Evolutionary conservation across 805 yeast species (phyloP), one percentile per base, ranked within the genome.

Genomic region (Nakazawaea ambrosiae): DNA sequence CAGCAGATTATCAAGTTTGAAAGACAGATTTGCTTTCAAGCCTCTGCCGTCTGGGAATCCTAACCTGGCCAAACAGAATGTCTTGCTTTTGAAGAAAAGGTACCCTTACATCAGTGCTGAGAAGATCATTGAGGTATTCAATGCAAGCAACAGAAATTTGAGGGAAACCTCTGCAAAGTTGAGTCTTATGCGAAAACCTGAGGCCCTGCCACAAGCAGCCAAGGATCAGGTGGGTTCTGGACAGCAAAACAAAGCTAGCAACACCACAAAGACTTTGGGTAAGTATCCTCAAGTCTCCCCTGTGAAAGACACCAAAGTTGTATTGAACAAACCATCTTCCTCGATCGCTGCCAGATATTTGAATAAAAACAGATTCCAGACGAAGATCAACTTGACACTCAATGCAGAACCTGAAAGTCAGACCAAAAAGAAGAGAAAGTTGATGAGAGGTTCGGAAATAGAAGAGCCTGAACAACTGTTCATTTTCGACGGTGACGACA

Each of bases 21-120:
- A 66, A 24, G 72, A 68, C 39, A 59, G 60, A 45, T 71, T 67
- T 43, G 59, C 70, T 2, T 72, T 65, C 41, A 40, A 44, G 24
- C 49, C 53, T 6, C n/a, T 9, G 14, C 8, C 37, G 11, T 18
- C 19, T 4, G 15, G 18, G 9, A n/a, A 14, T 16, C 17, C 31
- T 28, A 27, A 31, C 26, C 20, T 23, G 14, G 35, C 54, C 22
- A 48, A 49, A 32, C 50, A 56, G 28, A 56, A 57, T 36, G 50
- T 58, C 23, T 40, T 45, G 2, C 50, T 54, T 3, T 48, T 63
- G 31, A 55, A 49, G 37, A 59, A 55, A 27, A 49, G 51, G 26
- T 63, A 47, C 33, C 67, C 67, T 1, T 40, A 49, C n/a, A 35
- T 54, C 11, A 40, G 55, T 9, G 57, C 52, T 5, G 36, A 52